phyloP scores from a whole-genome alignment of 352 stramenopile genomes.

The Phytophthora syringae region DNA sequence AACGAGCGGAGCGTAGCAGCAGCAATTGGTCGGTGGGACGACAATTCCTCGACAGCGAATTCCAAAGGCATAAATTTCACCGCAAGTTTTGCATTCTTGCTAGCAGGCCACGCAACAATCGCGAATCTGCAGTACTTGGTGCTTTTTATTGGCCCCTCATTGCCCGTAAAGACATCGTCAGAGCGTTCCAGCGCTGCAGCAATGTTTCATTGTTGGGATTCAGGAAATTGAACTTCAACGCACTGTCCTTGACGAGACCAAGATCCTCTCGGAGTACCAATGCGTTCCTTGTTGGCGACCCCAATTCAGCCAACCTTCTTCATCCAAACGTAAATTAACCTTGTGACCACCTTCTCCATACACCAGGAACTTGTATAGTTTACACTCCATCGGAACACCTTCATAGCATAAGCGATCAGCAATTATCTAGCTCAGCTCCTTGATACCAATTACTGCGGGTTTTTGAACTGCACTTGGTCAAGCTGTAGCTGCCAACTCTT shows the following conservation, averaged over 20 bases:
- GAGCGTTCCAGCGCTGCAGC: too few relatives aligned
- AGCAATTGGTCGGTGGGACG: neutral
- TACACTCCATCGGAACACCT: too few relatives aligned
- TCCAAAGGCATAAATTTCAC: conserved; percentile 11
- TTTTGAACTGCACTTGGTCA: conserved; percentile 14
- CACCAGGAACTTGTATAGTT: too few relatives aligned
- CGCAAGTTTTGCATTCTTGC: conserved; percentile 1
- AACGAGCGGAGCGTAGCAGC: conserved; percentile 2
- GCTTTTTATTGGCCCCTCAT: conserved; percentile 15
- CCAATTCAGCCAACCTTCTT: neutral
- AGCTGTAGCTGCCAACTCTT: conserved; percentile 21
- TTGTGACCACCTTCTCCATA: too few relatives aligned
- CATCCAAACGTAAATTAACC: neutral
- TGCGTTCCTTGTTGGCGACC: neutral
- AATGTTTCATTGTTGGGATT: too few relatives aligned
- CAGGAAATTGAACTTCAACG: too few relatives aligned
- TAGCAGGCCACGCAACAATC: conserved; percentile 25
- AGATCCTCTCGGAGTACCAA: too few relatives aligned
- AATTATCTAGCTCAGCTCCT: conserved; percentile 9
- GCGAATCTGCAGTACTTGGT: conserved; percentile 27
- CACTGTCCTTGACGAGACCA: too few relatives aligned
- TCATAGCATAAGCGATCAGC: too few relatives aligned
- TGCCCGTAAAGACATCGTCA: conserved; percentile 23
- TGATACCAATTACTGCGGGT: conserved; percentile 7
- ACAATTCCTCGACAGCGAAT: conserved; percentile 5